Conservation (phyloP, 2,329 filamentous ascomycete species). For the Xylariaceae sp. region DNA sequence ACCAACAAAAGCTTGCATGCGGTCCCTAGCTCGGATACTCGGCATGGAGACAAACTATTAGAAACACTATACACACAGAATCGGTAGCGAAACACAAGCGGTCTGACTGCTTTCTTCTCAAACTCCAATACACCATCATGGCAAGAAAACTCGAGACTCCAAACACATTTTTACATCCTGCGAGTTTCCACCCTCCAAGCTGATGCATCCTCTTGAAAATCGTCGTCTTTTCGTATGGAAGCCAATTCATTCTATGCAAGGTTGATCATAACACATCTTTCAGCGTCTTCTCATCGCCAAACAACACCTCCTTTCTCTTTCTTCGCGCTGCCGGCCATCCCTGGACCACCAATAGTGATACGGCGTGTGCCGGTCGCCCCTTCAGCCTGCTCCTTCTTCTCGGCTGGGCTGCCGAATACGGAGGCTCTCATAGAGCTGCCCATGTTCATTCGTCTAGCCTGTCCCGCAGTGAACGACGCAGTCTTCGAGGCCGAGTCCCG, state of each 20-base stretch:
- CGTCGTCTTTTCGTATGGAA: too few species aligned
- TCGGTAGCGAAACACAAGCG: background rate
- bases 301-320: constrained; percentile 18
- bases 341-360: constrained; percentile 43
- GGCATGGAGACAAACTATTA: constrained; percentile 9
- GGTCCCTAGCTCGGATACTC: background rate
- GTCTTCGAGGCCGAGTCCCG: constrained; percentile 26
- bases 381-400: constrained; percentile 15
- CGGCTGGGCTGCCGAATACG: constrained; percentile 21
- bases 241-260: too few species aligned
- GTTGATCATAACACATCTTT: too few species aligned
- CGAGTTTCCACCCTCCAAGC: constrained; percentile 10
- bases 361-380: constrained; percentile 35
- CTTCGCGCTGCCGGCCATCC: constrained; percentile 20
- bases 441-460: constrained; percentile 58
- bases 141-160: background rate
- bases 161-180: background rate
- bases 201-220: too few species aligned
- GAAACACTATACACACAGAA: constrained; percentile 7
- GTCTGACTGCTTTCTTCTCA: background rate
- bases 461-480: constrained; percentile 47
- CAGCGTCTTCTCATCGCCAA: constrained; percentile 22
- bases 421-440: constrained; percentile 29
- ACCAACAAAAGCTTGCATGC: constrained; percentile 1
- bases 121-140: constrained; percentile 8